Evolutionary conservation across 805 yeast genomes (phyloP).

Genomic region (Blastobotrys chiropterorum): DNA sequence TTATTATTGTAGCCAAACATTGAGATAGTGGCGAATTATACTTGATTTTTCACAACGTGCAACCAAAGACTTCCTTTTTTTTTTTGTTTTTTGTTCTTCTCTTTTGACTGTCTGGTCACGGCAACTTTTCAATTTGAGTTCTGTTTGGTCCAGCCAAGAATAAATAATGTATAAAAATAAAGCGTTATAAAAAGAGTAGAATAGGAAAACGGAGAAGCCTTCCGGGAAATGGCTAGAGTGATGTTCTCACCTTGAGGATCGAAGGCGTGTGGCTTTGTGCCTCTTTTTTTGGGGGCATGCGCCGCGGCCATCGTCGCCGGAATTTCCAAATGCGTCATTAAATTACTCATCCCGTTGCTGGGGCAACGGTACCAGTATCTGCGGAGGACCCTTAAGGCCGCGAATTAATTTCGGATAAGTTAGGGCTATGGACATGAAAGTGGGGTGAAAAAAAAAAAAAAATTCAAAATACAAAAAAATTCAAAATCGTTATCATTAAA

Average conservation of each 20-base stretch:
- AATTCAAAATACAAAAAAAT: background rate
- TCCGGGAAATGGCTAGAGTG: too few relatives aligned
- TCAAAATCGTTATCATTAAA: background rate
- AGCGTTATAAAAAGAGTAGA: background rate
- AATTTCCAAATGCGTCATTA: background rate
- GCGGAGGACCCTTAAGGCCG: too few relatives aligned
- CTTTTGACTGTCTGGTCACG: background rate
- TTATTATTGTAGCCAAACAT: background rate
- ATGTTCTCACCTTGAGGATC: too few relatives aligned
- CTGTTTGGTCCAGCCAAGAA: background rate
- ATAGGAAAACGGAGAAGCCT: too few relatives aligned
- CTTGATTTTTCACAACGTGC: background rate
- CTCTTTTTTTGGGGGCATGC: background rate
- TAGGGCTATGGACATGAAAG: too few relatives aligned
- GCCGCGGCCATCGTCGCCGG: background rate
- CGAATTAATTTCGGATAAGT: too few relatives aligned
- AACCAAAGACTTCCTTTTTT: too few relatives aligned
- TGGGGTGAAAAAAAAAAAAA: too few relatives aligned
- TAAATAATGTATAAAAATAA: background rate
- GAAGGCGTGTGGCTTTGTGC: too few relatives aligned
- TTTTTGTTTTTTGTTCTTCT: conserved; percentile 4
- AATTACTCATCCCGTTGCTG: too few relatives aligned
- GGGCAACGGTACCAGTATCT: too few relatives aligned
- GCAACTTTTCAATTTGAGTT: too few relatives aligned
- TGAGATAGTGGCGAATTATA: background rate